Conservation (phyloP, 2,329 filamentous ascomycete species). For the Pestalotiopsis sp. region DNA sequence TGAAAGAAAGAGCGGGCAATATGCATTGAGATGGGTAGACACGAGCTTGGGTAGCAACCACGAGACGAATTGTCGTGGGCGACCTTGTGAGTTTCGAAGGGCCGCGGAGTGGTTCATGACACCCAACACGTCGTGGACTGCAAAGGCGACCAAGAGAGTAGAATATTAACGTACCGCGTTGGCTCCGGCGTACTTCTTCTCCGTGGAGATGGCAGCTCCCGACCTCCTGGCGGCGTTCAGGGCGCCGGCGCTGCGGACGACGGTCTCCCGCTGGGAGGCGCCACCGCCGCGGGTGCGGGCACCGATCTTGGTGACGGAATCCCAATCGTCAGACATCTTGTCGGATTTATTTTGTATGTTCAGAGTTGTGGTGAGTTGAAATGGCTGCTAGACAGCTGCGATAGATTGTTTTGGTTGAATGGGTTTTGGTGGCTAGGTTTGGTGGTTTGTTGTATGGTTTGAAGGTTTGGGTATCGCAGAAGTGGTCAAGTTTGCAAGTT, state of each 20-base stretch:
- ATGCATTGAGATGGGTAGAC: too few species aligned
- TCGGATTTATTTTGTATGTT: constrained; percentile 27
- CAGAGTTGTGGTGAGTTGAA: not conserved
- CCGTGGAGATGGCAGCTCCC: constrained; percentile 76
- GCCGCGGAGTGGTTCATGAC: not conserved
- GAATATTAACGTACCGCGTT: constrained; percentile 68
- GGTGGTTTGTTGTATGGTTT: not conserved
- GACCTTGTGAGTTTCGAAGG: not conserved
- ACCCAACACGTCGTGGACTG: not conserved
- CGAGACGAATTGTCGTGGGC: not conserved
- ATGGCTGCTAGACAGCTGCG: not conserved
- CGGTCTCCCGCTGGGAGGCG: constrained; percentile 73
- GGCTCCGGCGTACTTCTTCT: constrained; percentile 84
- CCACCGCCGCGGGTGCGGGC: constrained; percentile 76
- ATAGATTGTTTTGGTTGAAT: constrained; percentile 8
- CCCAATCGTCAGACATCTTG: constrained; percentile 77
- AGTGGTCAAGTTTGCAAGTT: not conserved
- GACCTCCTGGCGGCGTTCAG: constrained; percentile 88
- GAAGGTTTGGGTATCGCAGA: not conserved
- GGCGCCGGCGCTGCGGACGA: constrained; percentile 79
- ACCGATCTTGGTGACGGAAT: constrained; percentile 89
- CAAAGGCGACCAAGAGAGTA: not conserved
- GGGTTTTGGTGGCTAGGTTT: not conserved
- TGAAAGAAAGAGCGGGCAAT: not conserved
- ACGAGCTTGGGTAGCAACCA: not conserved